Evolutionary conservation across 2,329 filamentous ascomycete genomes (phyloP).

Genomic region (Fusarium sambucinum): DNA sequence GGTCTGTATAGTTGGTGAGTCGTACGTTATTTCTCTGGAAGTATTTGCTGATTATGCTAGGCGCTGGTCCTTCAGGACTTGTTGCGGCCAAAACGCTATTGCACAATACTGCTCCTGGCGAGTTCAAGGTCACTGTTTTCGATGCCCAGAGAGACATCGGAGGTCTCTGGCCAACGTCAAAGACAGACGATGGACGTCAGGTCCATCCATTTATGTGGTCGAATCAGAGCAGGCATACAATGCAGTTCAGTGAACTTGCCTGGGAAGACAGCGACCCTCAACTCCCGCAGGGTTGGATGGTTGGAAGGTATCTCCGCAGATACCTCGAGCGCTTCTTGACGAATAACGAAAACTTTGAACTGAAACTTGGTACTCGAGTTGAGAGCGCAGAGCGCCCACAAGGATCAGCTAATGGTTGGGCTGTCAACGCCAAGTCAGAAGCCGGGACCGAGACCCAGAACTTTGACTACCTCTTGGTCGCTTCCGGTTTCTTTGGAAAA

Average conservation of each 20-base stretch:
- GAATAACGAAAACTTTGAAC: constrained; percentile 53
- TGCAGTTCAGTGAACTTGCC: constrained; percentile 77
- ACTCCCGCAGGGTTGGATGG: constrained; percentile 81
- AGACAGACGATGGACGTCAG: constrained; percentile 62
- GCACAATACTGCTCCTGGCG: constrained; percentile 64
- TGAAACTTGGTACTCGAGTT: constrained; percentile 65
- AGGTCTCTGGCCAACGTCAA: constrained; percentile 78
- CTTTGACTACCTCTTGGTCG: constrained; percentile 79
- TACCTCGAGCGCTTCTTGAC: constrained; percentile 72
- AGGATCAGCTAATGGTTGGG: constrained; percentile 57
- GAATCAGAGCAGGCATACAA: constrained; percentile 83
- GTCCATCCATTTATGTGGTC: constrained; percentile 76
- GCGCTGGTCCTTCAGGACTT: constrained; percentile 76
- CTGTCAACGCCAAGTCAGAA: constrained; percentile 54
- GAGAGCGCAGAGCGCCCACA: constrained; percentile 54
- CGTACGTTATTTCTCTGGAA: background rate
- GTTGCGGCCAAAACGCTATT: constrained; percentile 80
- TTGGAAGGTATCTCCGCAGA: constrained; percentile 76
- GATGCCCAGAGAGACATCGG: constrained; percentile 75
- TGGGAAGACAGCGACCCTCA: constrained; percentile 73
- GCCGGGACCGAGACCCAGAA: constrained; percentile 57
- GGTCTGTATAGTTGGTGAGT: constrained; percentile 58
- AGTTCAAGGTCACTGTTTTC: constrained; percentile 77
- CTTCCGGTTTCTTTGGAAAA: constrained; percentile 81
- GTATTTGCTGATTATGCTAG: constrained; percentile 53